Conservation (phyloP, 2,329 filamentous ascomycete species). For the Phyllosticta citribraziliensis region DNA sequence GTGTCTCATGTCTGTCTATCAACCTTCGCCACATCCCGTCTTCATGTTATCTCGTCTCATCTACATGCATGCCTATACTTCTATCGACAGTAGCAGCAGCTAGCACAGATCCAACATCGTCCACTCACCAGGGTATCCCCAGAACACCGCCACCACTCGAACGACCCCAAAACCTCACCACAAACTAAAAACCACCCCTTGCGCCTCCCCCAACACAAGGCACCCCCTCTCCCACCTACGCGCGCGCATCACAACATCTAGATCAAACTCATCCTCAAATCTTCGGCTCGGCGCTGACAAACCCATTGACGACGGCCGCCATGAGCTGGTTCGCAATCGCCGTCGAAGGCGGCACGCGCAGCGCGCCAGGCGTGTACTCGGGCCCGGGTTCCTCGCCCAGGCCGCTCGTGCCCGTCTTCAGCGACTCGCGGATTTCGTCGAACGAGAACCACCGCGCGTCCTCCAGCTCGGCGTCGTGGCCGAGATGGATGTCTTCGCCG, state of each 20-base stretch:
- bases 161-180: no score
- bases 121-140: no score
- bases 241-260: no score
- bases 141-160: no score
- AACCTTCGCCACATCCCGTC: no score
- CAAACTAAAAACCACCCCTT: no score
- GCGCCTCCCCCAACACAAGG: not conserved
- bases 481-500: slow-evolving; percentile 71
- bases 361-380: slow-evolving; percentile 63
- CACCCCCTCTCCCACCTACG: not conserved
- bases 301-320: slow-evolving; percentile 67
- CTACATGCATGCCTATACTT: no score
- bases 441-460: slow-evolving; percentile 80
- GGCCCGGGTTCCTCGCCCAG: slow-evolving; percentile 55
- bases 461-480: slow-evolving; percentile 85
- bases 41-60: no score
- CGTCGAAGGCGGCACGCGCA: slow-evolving; percentile 74
- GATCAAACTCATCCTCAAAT: slow-evolving; percentile 19
- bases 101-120: no score
- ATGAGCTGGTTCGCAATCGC: slow-evolving; percentile 91
- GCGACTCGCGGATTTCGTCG: slow-evolving; percentile 68
- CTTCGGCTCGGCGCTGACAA: slow-evolving; percentile 44
- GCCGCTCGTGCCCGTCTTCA: slow-evolving; percentile 56
- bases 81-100: no score
- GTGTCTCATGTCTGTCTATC: no score